Conservation (phyloP, 768 basidiomycete genomes). For the Saitozyma podzolica region DNA sequence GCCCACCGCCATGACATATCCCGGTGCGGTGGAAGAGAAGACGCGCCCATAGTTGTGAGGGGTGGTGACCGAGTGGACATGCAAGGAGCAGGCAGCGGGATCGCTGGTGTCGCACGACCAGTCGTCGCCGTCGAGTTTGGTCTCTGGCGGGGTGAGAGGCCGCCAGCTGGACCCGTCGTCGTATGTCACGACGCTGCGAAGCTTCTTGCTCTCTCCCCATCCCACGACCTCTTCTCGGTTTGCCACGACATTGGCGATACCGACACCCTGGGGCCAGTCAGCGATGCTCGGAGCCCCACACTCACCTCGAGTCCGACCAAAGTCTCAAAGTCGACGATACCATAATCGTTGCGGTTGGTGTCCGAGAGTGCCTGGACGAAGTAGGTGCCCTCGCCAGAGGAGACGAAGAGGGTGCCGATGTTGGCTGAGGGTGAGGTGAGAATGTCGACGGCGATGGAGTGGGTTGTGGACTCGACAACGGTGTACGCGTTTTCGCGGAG, state of each 20-base stretch:
- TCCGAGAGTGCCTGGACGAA: constrained; percentile 88
- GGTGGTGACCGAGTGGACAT: constrained; percentile 87
- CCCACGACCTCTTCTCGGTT: constrained; percentile 83
- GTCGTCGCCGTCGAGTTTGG: constrained; percentile 64
- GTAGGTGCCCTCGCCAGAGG: constrained; percentile 92
- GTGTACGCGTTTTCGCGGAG: constrained; percentile 66
- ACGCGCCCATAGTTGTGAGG: constrained; percentile 92
- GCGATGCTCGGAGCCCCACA: background rate
- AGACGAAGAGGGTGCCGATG: constrained; percentile 90
- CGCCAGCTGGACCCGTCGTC: constrained; percentile 89
- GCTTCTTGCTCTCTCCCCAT: constrained; percentile 65
- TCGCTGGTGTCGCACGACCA: constrained; percentile 66
- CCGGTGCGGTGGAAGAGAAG: constrained; percentile 92
- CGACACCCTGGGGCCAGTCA: constrained; percentile 70
- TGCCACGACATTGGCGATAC: constrained; percentile 79
- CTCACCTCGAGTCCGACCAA: constrained; percentile 45
- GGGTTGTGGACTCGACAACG: constrained; percentile 87
- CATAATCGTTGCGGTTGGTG: constrained; percentile 84
- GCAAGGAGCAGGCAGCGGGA: constrained; percentile 66
- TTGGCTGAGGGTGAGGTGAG: constrained; percentile 62
- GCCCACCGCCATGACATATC: constrained; percentile 95
- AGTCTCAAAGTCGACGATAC: constrained; percentile 91
- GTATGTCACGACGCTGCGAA: constrained; percentile 81
- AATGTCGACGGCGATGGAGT: constrained; percentile 93
- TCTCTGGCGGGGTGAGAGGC: constrained; percentile 63